Conservation (phyloP, 2,329 filamentous ascomycete species). For the Pseudomassariella vexata region DNA sequence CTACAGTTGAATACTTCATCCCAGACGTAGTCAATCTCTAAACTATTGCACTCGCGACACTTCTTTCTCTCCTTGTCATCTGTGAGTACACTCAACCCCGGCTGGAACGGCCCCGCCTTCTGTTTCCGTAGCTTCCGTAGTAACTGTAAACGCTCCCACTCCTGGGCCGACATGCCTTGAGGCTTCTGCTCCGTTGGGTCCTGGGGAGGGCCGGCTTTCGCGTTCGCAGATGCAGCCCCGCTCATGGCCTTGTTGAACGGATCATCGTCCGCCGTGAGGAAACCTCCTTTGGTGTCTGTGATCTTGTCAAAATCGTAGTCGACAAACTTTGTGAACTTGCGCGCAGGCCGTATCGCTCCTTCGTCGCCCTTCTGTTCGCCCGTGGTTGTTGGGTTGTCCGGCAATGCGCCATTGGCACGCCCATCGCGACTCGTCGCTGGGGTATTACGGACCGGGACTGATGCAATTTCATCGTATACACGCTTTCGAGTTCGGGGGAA, state of each 20-base stretch:
- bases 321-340: slow-evolving; percentile 89
- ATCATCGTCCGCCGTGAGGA: slow-evolving; percentile 85
- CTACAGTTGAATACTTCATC: slow-evolving; percentile 72
- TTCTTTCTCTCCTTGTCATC: slow-evolving; percentile 61
- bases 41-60: slow-evolving; percentile 74
- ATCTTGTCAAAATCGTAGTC: slow-evolving; percentile 98
- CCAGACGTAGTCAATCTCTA: slow-evolving; percentile 96
- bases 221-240: slow-evolving; percentile 34
- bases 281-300: slow-evolving; percentile 96
- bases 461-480: slow-evolving; percentile 57
- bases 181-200: slow-evolving; percentile 58
- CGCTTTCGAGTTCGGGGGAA: slow-evolving; percentile 62
- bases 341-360: slow-evolving; percentile 61
- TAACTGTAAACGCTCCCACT: slow-evolving; percentile 84
- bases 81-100: slow-evolving; percentile 70
- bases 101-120: slow-evolving; percentile 81
- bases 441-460: slow-evolving; percentile 25
- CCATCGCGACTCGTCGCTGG: slow-evolving; percentile 66
- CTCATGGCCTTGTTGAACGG: slow-evolving; percentile 75
- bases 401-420: slow-evolving; percentile 33
- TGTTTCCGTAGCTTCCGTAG: slow-evolving; percentile 66
- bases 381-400: slow-evolving; percentile 20
- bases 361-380: slow-evolving; percentile 30
- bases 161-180: slow-evolving; percentile 78
- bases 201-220: slow-evolving; percentile 25